phyloP scores from a whole-genome alignment of 805 yeast species.

The Aciculoconidium aculeatum region DNA sequence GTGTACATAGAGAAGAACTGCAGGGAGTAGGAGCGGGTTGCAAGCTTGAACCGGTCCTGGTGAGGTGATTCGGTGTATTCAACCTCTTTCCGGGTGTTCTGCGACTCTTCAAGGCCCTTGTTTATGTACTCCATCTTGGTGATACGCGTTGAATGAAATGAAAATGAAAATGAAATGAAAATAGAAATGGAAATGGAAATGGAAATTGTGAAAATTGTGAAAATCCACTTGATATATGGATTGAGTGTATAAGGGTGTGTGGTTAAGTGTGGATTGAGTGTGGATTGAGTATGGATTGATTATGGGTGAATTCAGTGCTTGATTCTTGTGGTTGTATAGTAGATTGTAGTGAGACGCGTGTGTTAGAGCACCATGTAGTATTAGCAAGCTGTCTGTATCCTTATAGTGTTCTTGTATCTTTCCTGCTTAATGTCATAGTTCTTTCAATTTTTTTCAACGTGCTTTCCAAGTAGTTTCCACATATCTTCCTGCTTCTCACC shows the following conservation, averaged over 20 bases:
- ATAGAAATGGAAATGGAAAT: background rate
- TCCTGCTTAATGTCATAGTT: no score
- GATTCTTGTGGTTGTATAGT: no score
- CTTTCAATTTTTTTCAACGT: no score
- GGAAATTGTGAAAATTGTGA: slow-evolving; percentile 1
- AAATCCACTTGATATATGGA: no score
- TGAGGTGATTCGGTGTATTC: slow-evolving; percentile 4
- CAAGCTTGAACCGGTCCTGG: slow-evolving; percentile 16
- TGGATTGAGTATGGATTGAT: no score
- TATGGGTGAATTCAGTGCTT: no score
- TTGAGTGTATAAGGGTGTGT: no score
- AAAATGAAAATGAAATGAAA: background rate
- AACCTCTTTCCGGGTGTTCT: background rate
- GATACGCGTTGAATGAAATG: slow-evolving; percentile 1
- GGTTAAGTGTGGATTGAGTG: no score
- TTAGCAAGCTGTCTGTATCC: background rate
- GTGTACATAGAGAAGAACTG: slow-evolving; percentile 43
- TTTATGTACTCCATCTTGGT: slow-evolving; percentile 6
- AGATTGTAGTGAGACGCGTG: slow-evolving; percentile 4
- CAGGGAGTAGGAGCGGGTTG: slow-evolving; percentile 26
- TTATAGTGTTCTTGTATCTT: no score
- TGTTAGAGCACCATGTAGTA: background rate
- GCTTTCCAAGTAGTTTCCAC: no score
- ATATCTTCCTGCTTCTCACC: no score
- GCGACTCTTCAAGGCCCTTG: slow-evolving; percentile 1